Evolutionary conservation across 2,329 filamentous ascomycete species (phyloP).

Genomic region (Penicillium janthinellum): DNA sequence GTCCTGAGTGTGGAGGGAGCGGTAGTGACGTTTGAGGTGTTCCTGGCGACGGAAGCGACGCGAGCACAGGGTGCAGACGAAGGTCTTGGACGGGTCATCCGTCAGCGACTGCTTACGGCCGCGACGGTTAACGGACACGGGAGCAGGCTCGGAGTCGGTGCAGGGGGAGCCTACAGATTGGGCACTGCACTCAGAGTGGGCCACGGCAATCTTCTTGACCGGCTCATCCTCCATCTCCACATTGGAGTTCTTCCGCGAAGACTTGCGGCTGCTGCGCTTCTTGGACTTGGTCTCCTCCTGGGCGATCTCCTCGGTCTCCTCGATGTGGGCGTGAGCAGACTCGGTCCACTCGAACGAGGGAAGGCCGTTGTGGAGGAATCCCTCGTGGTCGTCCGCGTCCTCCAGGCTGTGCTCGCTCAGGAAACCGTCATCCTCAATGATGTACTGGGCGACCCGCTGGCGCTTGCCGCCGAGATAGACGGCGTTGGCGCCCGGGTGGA

Average conservation of each 20-base stretch:
- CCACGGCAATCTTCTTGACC: conserved; percentile 45
- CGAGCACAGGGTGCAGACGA: conserved; percentile 94
- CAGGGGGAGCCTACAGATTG: conserved; percentile 46
- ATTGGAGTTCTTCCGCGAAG: conserved; percentile 48
- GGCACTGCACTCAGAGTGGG: conserved; percentile 41
- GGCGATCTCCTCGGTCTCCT: conserved; percentile 47
- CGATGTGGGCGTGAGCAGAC: conserved; percentile 22
- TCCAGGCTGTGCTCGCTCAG: conserved; percentile 75
- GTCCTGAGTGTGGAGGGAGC: conserved; percentile 95
- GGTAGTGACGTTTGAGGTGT: conserved; percentile 97
- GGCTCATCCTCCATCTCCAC: conserved; percentile 47
- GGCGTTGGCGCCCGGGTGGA: conserved; percentile 61
- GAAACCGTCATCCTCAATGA: conserved; percentile 76
- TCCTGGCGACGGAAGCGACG: conserved; percentile 97
- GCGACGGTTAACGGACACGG: conserved; percentile 74
- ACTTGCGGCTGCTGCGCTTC: conserved; percentile 43
- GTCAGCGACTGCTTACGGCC: conserved; percentile 98
- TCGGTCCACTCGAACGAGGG: conserved; percentile 61
- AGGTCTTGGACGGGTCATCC: conserved; percentile 97
- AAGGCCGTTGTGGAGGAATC: conserved; percentile 62
- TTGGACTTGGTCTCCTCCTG: conserved; percentile 56
- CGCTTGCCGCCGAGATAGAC: conserved; percentile 68
- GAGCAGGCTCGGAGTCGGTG: conserved; percentile 45
- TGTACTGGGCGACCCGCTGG: conserved; percentile 69
- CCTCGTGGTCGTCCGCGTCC: conserved; percentile 69